Evolutionary conservation across 495 filamentous ascomycete genomes (phyloP).

Genomic region (Penicillium macrosclerotiorum): DNA sequence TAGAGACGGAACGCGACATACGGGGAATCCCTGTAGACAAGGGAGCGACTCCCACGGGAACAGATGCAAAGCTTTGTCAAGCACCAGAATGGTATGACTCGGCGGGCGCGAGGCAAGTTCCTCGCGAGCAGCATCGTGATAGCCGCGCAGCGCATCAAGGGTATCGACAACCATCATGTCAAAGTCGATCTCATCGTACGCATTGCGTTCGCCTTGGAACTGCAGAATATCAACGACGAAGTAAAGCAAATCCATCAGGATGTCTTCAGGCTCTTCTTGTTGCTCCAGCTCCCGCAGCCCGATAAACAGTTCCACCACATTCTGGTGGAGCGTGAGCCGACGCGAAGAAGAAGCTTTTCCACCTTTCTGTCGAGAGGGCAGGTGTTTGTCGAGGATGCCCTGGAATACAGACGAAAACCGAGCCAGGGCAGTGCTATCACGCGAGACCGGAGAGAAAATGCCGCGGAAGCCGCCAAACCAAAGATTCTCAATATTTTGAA

Average conservation of each 20-base stretch:
- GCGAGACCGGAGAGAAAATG: slow-evolving; percentile 73
- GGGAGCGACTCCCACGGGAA: slow-evolving; percentile 97
- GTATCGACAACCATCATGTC: slow-evolving; percentile 86
- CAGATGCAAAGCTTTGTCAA: slow-evolving; percentile 83
- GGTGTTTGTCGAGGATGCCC: slow-evolving; percentile 76
- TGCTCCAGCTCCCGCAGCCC: slow-evolving; percentile 71
- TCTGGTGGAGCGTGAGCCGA: slow-evolving; percentile 64
- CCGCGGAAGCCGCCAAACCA: slow-evolving; percentile 95
- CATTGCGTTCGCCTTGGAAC: slow-evolving; percentile 93
- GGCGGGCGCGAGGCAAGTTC: slow-evolving; percentile 60
- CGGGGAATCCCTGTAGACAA: slow-evolving; percentile 72
- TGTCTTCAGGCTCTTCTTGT: slow-evolving; percentile 77
- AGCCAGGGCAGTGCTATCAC: slow-evolving; percentile 58
- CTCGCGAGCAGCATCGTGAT: slow-evolving; percentile 59
- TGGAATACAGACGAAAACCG: slow-evolving; percentile 76
- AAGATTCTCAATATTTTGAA: slow-evolving; percentile 81
- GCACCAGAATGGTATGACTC: slow-evolving; percentile 83
- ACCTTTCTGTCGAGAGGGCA: slow-evolving; percentile 80
- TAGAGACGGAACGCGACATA: slow-evolving; percentile 82
- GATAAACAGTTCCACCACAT: slow-evolving; percentile 84
- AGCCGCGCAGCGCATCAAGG: slow-evolving; percentile 72
- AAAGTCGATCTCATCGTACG: slow-evolving; percentile 97
- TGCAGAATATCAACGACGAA: slow-evolving; percentile 96
- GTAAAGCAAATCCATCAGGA: slow-evolving; percentile 83
- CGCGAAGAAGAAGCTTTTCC: slow-evolving; percentile 46